Evolutionary conservation across 768 basidiomycete species (phyloP).

Genomic region (Mycena chlorophos): DNA sequence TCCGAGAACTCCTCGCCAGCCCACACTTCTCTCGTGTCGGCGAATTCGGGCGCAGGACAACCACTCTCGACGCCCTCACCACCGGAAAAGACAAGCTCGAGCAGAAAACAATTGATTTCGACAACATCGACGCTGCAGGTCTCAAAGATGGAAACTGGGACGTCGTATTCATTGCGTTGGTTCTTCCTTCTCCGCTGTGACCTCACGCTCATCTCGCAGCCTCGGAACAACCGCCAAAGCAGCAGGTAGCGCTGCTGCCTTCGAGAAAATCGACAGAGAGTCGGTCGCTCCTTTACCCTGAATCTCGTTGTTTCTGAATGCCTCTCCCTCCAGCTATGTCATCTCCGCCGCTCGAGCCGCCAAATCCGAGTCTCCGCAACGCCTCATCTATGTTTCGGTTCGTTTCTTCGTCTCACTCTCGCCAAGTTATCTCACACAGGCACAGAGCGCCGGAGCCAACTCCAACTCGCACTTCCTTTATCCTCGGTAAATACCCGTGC

Average conservation of each 20-base stretch:
- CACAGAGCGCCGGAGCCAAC: constrained; percentile 51
- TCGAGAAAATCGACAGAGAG: constrained; percentile 79
- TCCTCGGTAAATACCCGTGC: constrained; percentile 32
- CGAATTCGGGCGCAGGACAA: constrained; percentile 70
- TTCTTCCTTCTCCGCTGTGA: constrained; percentile 11
- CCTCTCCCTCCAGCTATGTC: constrained; percentile 55
- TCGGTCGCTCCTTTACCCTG: constrained; percentile 26
- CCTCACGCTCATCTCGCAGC: constrained; percentile 29
- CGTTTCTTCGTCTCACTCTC: constrained; percentile 17
- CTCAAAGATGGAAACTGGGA: constrained; percentile 65
- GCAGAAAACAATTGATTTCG: constrained; percentile 69
- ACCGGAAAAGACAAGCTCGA: constrained; percentile 58
- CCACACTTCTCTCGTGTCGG: constrained; percentile 57
- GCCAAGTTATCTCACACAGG: neutral
- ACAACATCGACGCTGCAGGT: constrained; percentile 54
- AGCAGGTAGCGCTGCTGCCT: constrained; percentile 65
- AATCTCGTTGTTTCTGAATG: neutral
- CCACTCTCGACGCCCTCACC: constrained; percentile 41
- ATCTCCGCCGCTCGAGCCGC: constrained; percentile 70
- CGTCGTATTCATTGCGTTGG: constrained; percentile 70
- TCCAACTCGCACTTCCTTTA: constrained; percentile 55
- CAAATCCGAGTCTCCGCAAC: constrained; percentile 49
- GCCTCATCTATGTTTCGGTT: constrained; percentile 72
- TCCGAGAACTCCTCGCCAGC: constrained; percentile 60
- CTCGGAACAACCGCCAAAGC: constrained; percentile 63